Base-by-base conservation (phyloP, 495 filamentous ascomycete species). In the Podospora conica region DNA sequence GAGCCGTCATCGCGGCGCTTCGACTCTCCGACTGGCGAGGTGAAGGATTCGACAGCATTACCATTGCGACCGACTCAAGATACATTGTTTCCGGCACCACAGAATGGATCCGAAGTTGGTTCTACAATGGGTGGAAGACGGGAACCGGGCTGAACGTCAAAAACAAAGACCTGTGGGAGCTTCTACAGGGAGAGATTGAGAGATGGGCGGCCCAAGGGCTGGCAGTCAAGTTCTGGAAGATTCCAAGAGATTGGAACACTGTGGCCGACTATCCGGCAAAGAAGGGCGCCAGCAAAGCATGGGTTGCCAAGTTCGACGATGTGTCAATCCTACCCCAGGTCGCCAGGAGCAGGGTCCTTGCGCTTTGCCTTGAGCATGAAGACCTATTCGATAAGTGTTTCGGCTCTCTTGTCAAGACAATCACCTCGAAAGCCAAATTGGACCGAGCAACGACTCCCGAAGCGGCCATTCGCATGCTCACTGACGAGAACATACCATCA, bases 31-130 rank as follows among this genome's bases (percentile, higher is more conserved):
- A 60, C 65, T 82, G 79, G 79, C 28, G 28, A 24, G 66, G 63
- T 10, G 81, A 82, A 63, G 75, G 77, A 2, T 77, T 75, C 66
- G 66, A 60, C 20, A 76, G 68, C 0, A 29, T 85, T 1, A 73
- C 81, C 11, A 75, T 85, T 56, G 82, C 80, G 21, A 79, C 80
- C 1, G 78, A 84, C 65, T 84, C 80, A 1, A 73, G 73, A 20
- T 83, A 84, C 63, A 69, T 82, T 0, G 73, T 76, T 7, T 64
- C 74, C 23, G 77, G 79, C 6, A 65, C 75, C 8, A 83, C 80
- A 5, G 69, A 73, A 18, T 80, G 77, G 75, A 65, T 71, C 1
- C 69, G 63, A 28, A 73, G 58, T 7, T 84, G 82, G 83, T 56
- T 77, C 58, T 23, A 57, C 24, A 80, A 79, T 53, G 76, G 70